phyloP scores from a whole-genome alignment of 208 protist genomes.

The Leishmania tarentolae region DNA sequence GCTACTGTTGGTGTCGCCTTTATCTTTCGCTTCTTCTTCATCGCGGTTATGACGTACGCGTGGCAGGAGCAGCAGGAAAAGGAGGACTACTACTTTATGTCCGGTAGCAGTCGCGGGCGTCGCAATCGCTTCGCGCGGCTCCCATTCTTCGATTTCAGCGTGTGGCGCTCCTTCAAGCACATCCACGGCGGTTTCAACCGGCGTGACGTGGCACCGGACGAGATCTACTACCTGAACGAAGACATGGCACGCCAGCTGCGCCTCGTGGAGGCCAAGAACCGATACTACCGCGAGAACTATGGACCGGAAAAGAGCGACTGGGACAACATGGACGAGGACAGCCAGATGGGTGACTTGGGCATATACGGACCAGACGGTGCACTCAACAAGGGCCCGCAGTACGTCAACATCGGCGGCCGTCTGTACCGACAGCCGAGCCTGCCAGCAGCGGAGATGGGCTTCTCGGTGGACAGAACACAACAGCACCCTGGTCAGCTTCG shows the following conservation, averaged over 20 bases:
- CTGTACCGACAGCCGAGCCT: constrained; percentile 65
- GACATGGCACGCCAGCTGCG: constrained; percentile 88
- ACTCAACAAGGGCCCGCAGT: constrained; percentile 47
- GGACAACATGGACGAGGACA: constrained; percentile 13
- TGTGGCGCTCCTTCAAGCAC: constrained; percentile 93
- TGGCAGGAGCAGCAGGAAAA: constrained; percentile 82
- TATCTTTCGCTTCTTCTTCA: constrained; percentile 89
- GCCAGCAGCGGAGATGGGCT: constrained; percentile 28
- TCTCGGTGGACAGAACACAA: constrained; percentile 14
- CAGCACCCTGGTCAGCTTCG: constrained; percentile 60
- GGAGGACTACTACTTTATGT: constrained; percentile 59
- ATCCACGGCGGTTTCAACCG: constrained; percentile 89
- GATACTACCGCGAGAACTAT: constrained; percentile 53
- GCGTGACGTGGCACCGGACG: constrained; percentile 86
- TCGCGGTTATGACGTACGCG: constrained; percentile 82
- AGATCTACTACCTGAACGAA: constrained; percentile 88
- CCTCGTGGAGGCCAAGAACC: constrained; percentile 75
- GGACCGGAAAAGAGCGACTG: constrained; percentile 13
- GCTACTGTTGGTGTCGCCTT: constrained; percentile 70
- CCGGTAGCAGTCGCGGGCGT: constrained; percentile 32
- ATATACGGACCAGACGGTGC: constrained; percentile 11
- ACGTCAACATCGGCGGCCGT: constrained; percentile 80
- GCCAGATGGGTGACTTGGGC: constrained; percentile 13
- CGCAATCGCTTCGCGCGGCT: constrained; percentile 37
- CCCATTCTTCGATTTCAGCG: constrained; percentile 90